Percentiles rank a stretch among this genome's conserved stretches.
Conservation (phyloP, 2,329 filamentous ascomycete genomes). For the Colletotrichum plurivorum region DNA sequence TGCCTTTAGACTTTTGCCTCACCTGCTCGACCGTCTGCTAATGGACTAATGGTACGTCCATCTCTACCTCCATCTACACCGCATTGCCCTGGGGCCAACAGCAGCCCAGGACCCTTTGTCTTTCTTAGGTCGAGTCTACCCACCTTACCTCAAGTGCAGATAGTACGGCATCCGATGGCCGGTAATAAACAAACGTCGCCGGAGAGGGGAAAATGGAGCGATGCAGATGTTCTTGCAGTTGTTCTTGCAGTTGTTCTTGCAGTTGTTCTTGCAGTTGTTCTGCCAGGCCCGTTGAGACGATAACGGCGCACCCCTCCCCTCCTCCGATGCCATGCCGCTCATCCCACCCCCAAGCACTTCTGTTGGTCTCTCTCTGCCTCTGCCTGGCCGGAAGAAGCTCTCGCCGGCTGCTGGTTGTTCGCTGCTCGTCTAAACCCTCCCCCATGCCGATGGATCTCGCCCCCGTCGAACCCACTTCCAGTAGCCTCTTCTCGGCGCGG, state of each 20-base stretch:
- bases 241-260: constrained; percentile 15
- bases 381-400: not conserved
- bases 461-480: constrained; percentile 34
- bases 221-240: constrained; percentile 19
- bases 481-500: constrained; percentile 34
- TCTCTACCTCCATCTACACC: constrained; percentile 1
- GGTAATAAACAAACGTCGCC: not conserved
- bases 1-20: constrained; percentile 27
- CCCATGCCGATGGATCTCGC: constrained; percentile 35
- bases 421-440: constrained; percentile 6
- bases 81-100: not conserved
- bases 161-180: constrained; percentile 1
- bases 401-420: not conserved
- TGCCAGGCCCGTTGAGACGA: constrained; percentile 17
- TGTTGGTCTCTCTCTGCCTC: not conserved
- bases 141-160: too few species aligned
- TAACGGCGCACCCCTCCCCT: constrained; percentile 22
- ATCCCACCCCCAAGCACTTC: constrained; percentile 6
- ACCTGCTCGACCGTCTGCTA: constrained; percentile 4
- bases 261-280: constrained; percentile 16
- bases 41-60: too few species aligned
- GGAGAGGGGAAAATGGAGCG: constrained; percentile 14
- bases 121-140: constrained; percentile 17
- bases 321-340: constrained; percentile 22
- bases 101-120: constrained; percentile 35